phyloP scores from a whole-genome alignment of 805 yeast species.

The Cyberlindnera xylosilytica region DNA sequence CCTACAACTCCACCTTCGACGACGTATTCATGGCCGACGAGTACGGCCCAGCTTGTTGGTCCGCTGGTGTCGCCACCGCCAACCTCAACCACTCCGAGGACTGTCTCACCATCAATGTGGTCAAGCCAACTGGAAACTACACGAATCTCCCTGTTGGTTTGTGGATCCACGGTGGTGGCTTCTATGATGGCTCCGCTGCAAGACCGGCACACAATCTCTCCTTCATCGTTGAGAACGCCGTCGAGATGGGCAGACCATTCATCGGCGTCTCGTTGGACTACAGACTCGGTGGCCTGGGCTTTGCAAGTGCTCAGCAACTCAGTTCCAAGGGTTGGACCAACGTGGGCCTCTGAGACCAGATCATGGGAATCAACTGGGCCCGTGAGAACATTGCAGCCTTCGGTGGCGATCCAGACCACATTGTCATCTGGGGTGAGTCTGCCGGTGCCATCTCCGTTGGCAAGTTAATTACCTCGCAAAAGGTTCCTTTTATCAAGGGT shows the following conservation, averaged over 20 bases:
- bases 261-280: slow-evolving; percentile 37
- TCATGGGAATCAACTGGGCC: slow-evolving; percentile 35
- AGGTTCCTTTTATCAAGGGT: slow-evolving; percentile 16
- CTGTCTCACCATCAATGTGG: slow-evolving; percentile 30
- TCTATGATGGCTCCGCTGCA: slow-evolving; percentile 25
- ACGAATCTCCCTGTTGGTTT: slow-evolving; percentile 29
- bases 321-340: slow-evolving; percentile 28
- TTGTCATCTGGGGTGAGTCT: slow-evolving; percentile 37
- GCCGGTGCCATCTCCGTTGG: slow-evolving; percentile 33
- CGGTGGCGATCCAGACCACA: slow-evolving; percentile 35
- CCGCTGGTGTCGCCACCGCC: slow-evolving; percentile 11
- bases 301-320: slow-evolving; percentile 26
- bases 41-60: slow-evolving; percentile 26
- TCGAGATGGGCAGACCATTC: slow-evolving; percentile 22
- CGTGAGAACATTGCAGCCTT: slow-evolving; percentile 31
- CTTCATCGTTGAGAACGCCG: slow-evolving; percentile 18
- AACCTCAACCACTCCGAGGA: slow-evolving; percentile 26
- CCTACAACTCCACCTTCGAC: slow-evolving; percentile 17
- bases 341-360: slow-evolving; percentile 35
- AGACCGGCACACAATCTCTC: slow-evolving; percentile 18
- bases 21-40: slow-evolving; percentile 18
- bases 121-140: slow-evolving; percentile 21
- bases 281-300: slow-evolving; percentile 37
- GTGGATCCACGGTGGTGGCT: slow-evolving; percentile 38
- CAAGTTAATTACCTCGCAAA: slow-evolving; percentile 11